Percentiles rank a stretch among this genome's conserved stretches.
Evolutionary conservation across 2,329 filamentous ascomycete species (phyloP).

Genomic region (Colletotrichum sp.): DNA sequence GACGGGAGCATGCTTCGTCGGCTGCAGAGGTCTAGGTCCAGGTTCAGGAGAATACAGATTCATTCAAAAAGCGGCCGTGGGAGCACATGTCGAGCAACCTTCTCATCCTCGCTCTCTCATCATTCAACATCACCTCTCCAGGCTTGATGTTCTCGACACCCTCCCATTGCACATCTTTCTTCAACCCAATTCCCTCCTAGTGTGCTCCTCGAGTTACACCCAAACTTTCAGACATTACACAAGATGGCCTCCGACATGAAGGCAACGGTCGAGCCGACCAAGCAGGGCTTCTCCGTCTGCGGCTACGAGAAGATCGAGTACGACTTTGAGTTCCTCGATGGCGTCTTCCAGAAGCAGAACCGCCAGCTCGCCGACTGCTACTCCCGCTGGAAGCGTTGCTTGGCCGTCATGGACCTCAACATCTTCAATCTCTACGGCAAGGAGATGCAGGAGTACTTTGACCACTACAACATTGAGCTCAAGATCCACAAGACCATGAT

Average conservation of each 20-base stretch:
- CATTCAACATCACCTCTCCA: not conserved
- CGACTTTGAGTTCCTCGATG: constrained; percentile 76
- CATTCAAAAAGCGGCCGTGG: constrained; percentile 13
- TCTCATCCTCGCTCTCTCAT: not conserved
- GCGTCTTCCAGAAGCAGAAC: constrained; percentile 67
- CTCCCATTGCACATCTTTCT: not conserved
- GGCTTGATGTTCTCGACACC: not conserved
- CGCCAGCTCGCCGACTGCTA: constrained; percentile 69
- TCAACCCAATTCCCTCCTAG: not conserved
- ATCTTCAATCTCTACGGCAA: constrained; percentile 72
- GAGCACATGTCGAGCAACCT: not conserved
- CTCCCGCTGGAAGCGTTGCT: constrained; percentile 65
- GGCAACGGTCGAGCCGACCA: constrained; percentile 67
- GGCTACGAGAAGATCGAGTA: constrained; percentile 81
- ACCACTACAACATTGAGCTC: constrained; percentile 65
- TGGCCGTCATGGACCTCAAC: constrained; percentile 75
- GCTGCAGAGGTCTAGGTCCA: not conserved
- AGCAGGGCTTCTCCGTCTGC: constrained; percentile 71
- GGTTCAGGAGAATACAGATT: not conserved
- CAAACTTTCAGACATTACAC: not conserved
- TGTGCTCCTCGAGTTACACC: not conserved
- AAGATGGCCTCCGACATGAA: constrained; percentile 71
- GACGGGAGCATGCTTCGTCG: not conserved
- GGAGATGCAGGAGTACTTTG: constrained; percentile 71
- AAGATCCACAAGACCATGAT: constrained; percentile 76